Evolutionary conservation across 169 alveolate genomes (phyloP), one percentile per base, ranked within the genome.

Genomic region (Plasmodium sp.): DNA sequence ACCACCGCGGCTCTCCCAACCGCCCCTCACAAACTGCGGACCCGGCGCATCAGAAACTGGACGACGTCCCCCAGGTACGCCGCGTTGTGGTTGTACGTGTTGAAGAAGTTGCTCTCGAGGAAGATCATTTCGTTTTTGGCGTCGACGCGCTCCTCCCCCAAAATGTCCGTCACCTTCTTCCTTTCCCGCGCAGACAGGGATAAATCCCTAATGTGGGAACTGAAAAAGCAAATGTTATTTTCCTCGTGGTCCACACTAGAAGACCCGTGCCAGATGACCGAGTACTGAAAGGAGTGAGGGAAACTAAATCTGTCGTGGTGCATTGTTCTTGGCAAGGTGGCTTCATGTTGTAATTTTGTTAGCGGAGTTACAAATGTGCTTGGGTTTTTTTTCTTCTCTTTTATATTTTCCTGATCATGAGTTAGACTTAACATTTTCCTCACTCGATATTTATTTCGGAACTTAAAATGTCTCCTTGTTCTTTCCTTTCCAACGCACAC

Each of bases 211-310:
- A 97, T 67, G 54, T 96, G 92, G 80, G 97, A 94, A 36, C 98
- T 94, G 33, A 96, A 95, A 75, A 86, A 86, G 48, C 96, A 92
- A 67, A 80, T 71, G 45, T 86, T 86, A 67, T 83, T 39, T 36
- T 95, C 96, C 58, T 93, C 84, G 7, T 96, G 92, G 43, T 84
- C 85, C 4, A 95, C 97, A 9, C 93, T 83, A 18, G 97, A 95
- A 3, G 93, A 83, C 2, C 97, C 98, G 82, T 94, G 93, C 98
- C 98, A 97, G 43, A 84, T 92, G 16, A 95, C 96, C 72, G 92
- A 95, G 71, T 97, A 97, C 5, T 96, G 98, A 39, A 97, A 81
- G 9, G 93, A 82, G 84, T 97, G 98, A 16, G 98, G 98, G 83
- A 97, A 95, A 54, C 51, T 80, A 95, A 95, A 96, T 43, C 98